These are phyloP conservation scores for Angomonas ambiguus DNA, from an alignment of 208 protist species.

Conservation along the genomic window DNA sequence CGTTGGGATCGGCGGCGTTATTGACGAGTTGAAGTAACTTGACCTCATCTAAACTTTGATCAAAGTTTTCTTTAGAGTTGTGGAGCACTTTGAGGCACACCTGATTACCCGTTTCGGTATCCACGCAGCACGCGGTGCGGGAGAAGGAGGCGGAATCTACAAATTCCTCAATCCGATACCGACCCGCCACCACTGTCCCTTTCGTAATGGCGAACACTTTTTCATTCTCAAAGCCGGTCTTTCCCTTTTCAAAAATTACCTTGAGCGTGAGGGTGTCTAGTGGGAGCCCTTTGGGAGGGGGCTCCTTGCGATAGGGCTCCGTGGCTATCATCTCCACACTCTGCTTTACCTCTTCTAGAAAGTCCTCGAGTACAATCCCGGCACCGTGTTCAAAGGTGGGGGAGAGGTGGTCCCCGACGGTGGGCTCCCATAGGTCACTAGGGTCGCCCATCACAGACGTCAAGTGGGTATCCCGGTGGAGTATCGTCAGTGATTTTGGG, in stretches of 20 bases:
- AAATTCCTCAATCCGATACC: conserved; percentile 84
- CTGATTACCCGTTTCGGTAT: conserved; percentile 39
- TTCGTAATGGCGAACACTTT: conserved; percentile 72
- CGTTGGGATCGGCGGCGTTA: conserved; percentile 54
- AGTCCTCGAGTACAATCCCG: conserved; percentile 35
- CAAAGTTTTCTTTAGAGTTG: conserved; percentile 93
- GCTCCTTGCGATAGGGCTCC: conserved; percentile 47
- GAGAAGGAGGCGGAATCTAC: conserved; percentile 88
- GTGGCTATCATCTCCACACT: conserved; percentile 29
- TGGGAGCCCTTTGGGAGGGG: conserved; percentile 32
- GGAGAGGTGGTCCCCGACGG: conserved; percentile 17
- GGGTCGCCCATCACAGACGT: conserved; percentile 34
- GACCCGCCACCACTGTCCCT: conserved; percentile 66
- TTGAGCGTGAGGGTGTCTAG: conserved; percentile 40
- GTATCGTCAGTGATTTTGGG: not conserved
- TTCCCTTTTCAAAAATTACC: conserved; percentile 58
- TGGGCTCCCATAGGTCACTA: conserved; percentile 34
- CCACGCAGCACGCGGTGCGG: conserved; percentile 73
- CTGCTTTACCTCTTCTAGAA: conserved; percentile 19
- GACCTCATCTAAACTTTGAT: conserved; percentile 94
- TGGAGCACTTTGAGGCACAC: conserved; percentile 94
- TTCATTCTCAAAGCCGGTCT: conserved; percentile 69
- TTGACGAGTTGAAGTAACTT: conserved; percentile 89
- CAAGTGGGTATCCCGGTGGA: not conserved
- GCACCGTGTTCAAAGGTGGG: conserved; percentile 45